Base-by-base conservation (phyloP, 805 yeast species). In the Lipomyces mesembrius region DNA sequence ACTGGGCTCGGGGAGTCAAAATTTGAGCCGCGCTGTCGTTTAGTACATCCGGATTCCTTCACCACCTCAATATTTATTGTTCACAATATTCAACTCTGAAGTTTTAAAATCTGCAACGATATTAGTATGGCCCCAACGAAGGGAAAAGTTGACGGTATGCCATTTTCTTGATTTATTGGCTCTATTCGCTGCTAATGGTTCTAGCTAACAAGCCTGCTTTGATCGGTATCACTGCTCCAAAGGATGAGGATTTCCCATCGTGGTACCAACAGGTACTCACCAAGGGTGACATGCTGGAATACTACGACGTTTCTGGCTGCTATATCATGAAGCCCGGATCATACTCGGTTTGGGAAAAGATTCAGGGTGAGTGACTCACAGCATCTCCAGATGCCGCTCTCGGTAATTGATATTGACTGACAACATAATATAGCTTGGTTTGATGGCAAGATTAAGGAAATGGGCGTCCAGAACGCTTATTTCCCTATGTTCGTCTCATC, bases 401-500 rank as follows among this genome's bases (percentile, higher is more conserved):
- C 11, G 22, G 49, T 7, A n/a, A 54, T 29, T 54, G 43, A 34
- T 54, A 29, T 34, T 54, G 34, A 34, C 37, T 29, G 37, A n/a
- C 49, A 8, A 43, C 20, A 43, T 39, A 11, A 9, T 22, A 22
- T 52, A 82, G 83, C 81, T 73, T 95, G 88, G 88, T 94, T 95
- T 78, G 90, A 95, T 80, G 80, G 74, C 32, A 82, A 83, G 73
- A 95, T 95, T 81, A 94, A 92, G 83, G 82, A 85, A 62, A 79
- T 95, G 74, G 99, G 98, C 72, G 99, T 96, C 67, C 87, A 88
- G 75, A 95, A 95, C 80, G 89, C 98, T 32, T 94, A 94, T 79
- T 95, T 95, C 90, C 99, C 99, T 71, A 91, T 95, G 98, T 95
- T 95, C 77, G 98, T 95, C 60, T 92, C 98, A 9, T 83, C 91